phyloP scores from a whole-genome alignment of 2,329 filamentous ascomycete genomes.

The Colletotrichum melonis region DNA sequence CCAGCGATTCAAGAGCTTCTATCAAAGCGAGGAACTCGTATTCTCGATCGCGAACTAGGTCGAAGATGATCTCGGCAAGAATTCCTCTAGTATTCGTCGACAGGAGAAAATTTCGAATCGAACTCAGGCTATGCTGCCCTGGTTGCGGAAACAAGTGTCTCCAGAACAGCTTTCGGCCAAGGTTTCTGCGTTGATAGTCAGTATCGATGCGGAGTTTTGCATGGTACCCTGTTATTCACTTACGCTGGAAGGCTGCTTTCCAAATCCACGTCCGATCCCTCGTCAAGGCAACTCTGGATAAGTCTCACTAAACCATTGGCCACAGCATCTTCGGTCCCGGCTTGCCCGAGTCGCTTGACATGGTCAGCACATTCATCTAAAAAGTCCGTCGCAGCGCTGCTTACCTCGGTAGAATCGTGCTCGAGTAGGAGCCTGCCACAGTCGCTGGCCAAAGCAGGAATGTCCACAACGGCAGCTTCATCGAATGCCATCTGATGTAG shows the following conservation, averaged over 20 bases:
- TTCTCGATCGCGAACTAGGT: slow-evolving; percentile 63
- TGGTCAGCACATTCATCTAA: slow-evolving; percentile 29
- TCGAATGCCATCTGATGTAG: slow-evolving; percentile 47
- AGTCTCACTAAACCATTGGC: slow-evolving; percentile 50
- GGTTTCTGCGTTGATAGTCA: slow-evolving; percentile 37
- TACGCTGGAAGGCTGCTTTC: slow-evolving; percentile 41
- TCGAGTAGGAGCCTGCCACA: slow-evolving; percentile 49
- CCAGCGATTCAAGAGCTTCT: slow-evolving; percentile 60
- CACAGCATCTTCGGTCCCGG: slow-evolving; percentile 44
- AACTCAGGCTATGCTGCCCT: slow-evolving; percentile 45
- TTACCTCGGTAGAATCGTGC: slow-evolving; percentile 55
- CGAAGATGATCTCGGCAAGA: slow-evolving; percentile 70
- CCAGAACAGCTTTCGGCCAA: slow-evolving; percentile 63
- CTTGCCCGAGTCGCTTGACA: slow-evolving; percentile 41
- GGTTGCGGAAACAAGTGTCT: slow-evolving; percentile 73
- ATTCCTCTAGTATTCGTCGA: slow-evolving; percentile 66
- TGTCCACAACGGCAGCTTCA: slow-evolving; percentile 34
- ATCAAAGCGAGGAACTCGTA: slow-evolving; percentile 63
- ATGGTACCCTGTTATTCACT: slow-evolving; percentile 8
- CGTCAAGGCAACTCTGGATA: slow-evolving; percentile 43
- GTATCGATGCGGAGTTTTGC: not conserved
- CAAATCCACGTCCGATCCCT: slow-evolving; percentile 7
- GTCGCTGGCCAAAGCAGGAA: slow-evolving; percentile 40
- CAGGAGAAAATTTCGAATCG: slow-evolving; percentile 50
- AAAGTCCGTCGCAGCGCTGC: not conserved